Conservation (phyloP, 2,329 filamentous ascomycete species). For the Emydomyces testavorans region DNA sequence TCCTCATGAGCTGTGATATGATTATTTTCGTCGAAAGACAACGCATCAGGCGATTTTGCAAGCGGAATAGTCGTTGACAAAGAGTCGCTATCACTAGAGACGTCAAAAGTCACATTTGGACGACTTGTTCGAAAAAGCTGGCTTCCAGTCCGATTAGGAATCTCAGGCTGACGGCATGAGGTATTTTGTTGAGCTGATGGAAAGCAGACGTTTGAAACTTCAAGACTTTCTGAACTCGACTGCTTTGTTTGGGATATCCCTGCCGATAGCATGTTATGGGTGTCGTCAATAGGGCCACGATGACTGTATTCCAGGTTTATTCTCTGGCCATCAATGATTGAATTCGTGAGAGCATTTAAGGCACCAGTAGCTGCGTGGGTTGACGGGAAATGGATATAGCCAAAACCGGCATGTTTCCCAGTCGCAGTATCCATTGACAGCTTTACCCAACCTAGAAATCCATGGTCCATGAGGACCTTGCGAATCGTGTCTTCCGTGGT, state of each 20-base stretch:
- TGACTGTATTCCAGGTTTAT: conserved; percentile 30
- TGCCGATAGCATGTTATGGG: not conserved
- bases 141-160: not conserved
- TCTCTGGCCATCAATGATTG: conserved; percentile 29
- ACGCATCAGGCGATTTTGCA: conserved; percentile 8
- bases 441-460: conserved; percentile 28
- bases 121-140: not conserved
- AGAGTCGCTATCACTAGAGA: not conserved
- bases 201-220: not conserved
- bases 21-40: not conserved
- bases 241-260: not conserved
- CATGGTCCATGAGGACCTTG: conserved; percentile 30
- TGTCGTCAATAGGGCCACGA: not conserved
- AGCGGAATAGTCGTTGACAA: conserved; percentile 8
- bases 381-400: conserved; percentile 30
- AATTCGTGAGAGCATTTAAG: conserved; percentile 22
- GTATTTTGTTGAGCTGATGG: not conserved
- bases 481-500: conserved; percentile 28
- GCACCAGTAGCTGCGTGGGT: conserved; percentile 28
- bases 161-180: not conserved
- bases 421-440: conserved; percentile 22
- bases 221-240: not conserved
- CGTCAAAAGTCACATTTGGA: conserved; percentile 4
- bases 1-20: not conserved
- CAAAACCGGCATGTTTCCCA: conserved; percentile 31